phyloP scores from a whole-genome alignment of 1,139 yeast species.

The Candida pseudocylindracea region DNA sequence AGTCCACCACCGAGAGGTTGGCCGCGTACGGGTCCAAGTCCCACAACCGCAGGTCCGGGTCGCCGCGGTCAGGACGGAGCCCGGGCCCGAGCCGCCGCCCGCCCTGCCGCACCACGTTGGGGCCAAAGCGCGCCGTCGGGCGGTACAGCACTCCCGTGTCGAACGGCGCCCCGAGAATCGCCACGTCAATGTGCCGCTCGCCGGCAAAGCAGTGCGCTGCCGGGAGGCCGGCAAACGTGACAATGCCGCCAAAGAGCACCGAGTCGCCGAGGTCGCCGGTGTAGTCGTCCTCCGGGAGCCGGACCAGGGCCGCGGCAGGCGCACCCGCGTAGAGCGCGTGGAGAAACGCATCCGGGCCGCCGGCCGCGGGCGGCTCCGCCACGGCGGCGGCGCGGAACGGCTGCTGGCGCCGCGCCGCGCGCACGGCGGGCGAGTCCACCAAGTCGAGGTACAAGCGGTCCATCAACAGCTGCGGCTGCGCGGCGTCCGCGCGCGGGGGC shows the following conservation, averaged over 20 bases:
- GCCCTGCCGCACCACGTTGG: conserved; percentile 26
- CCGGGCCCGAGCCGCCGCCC: conserved; percentile 38
- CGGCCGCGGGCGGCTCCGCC: no score
- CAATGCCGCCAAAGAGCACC: conserved; percentile 51
- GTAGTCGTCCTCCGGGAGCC: no score
- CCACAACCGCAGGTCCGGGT: conserved; percentile 44
- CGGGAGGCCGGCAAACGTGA: conserved; percentile 55
- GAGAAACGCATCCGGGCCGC: no score
- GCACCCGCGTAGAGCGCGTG: no score
- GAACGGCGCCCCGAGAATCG: conserved; percentile 53
- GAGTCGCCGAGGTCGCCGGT: conserved; percentile 9
- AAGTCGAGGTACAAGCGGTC: no score
- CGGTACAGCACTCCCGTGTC: conserved; percentile 59
- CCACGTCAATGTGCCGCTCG: conserved; percentile 35
- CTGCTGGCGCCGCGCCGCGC: no score
- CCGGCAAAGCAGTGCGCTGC: conserved; percentile 27
- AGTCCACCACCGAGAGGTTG: conserved; percentile 53
- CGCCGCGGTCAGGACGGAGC: conserved; percentile 43
- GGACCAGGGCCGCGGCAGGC: no score
- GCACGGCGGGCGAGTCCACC: no score
- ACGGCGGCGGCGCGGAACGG: no score
- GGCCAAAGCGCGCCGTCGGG: conserved; percentile 67
- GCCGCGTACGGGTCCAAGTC: conserved; percentile 29
- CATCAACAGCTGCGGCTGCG: no score
- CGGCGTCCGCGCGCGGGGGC: no score